Percentiles rank a stretch among this genome's conserved stretches.
phyloP scores from a whole-genome alignment of 306 rosid genomes.

The Ormosia emarginata region DNA sequence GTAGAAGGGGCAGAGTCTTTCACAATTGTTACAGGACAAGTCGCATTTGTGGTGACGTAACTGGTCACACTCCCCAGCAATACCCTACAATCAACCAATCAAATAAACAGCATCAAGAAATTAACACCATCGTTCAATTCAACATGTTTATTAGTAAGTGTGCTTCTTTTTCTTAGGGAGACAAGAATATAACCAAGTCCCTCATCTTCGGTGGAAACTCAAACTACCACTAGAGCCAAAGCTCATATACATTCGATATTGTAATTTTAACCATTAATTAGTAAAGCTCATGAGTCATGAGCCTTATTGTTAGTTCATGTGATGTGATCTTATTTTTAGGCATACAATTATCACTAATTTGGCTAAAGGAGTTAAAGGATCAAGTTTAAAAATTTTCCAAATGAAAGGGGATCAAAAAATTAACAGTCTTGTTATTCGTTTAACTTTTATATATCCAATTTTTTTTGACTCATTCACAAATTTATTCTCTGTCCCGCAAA shows the following conservation, averaged over 20 bases:
- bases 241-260: background rate
- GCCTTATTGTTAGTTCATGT: background rate
- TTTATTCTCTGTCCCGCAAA: too few relatives aligned
- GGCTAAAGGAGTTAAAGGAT: background rate
- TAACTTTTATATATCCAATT: too few relatives aligned
- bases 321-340: background rate
- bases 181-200: background rate
- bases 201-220: background rate
- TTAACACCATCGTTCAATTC: background rate
- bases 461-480: too few relatives aligned
- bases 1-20: constrained; percentile 32
- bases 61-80: constrained; percentile 57
- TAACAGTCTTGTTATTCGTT: too few relatives aligned
- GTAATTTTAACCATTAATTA: background rate
- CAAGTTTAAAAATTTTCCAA: background rate
- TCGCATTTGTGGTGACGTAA: constrained; percentile 43
- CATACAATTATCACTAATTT: background rate
- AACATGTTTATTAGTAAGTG: background rate
- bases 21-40: constrained; percentile 47
- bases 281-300: background rate
- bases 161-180: background rate
- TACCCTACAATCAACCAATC: constrained; percentile 34
- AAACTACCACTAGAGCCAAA: background rate
- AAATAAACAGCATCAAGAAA: constrained; percentile 4
- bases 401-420: background rate